Percentiles rank a stretch among this genome's conserved stretches.
Evolutionary conservation across 306 rosid genomes (phyloP).

Genomic region (Lathyrus oleraceus): DNA sequence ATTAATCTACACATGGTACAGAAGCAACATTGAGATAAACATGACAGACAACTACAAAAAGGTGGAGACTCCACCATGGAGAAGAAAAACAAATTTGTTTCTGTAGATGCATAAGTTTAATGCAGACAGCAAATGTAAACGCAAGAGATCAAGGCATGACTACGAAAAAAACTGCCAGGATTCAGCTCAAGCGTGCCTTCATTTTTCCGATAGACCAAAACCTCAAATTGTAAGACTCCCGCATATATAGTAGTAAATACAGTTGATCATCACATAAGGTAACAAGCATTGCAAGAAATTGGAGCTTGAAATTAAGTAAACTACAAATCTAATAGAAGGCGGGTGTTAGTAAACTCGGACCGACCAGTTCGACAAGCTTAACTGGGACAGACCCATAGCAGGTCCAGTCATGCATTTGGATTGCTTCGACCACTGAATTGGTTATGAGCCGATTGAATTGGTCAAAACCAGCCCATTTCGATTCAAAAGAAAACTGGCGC

Average conservation of each 20-base stretch:
- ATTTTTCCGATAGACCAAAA: background rate
- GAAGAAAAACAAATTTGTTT: slow-evolving; percentile 16
- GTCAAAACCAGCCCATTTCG: background rate
- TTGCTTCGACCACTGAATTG: background rate
- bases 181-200: background rate
- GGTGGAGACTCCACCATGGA: background rate
- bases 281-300: background rate
- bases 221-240: background rate
- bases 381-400: background rate
- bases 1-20: slow-evolving; percentile 26
- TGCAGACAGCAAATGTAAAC: slow-evolving; percentile 25
- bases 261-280: slow-evolving; percentile 7
- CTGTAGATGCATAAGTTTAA: slow-evolving; percentile 23
- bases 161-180: background rate
- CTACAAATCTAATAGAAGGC: background rate
- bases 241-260: slow-evolving; percentile 6
- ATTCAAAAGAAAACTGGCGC: background rate
- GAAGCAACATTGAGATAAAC: slow-evolving; percentile 20
- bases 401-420: background rate
- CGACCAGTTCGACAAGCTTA: background rate
- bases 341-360: background rate
- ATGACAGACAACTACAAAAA: slow-evolving; percentile 17
- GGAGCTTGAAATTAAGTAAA: slow-evolving; percentile 15
- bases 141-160: slow-evolving; percentile 25
- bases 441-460: background rate